Conservation (phyloP, 129 eudicot species). For the Ambrosia trifida region DNA sequence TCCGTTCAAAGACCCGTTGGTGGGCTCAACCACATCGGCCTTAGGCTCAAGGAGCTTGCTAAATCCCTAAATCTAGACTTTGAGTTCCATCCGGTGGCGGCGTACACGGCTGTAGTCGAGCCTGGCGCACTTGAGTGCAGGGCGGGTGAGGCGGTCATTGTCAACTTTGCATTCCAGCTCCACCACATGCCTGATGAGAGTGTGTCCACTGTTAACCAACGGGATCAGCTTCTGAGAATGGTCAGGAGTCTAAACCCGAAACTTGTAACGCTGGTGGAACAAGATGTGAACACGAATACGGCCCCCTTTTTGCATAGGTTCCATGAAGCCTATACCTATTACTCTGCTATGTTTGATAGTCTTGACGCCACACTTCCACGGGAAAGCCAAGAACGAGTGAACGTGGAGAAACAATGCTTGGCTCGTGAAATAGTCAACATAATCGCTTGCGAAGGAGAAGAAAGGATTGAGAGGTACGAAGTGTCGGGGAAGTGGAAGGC, state of each 20-base stretch:
- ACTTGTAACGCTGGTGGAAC: slow-evolving; percentile 86
- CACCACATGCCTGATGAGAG: slow-evolving; percentile 99
- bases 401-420: slow-evolving; percentile 89
- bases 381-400: slow-evolving; percentile 79
- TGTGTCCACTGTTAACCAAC: slow-evolving; percentile 69
- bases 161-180: slow-evolving; percentile 94
- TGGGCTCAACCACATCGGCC: slow-evolving; percentile 68
- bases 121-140: slow-evolving; percentile 53
- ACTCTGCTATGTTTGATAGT: slow-evolving; percentile 79
- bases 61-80: slow-evolving; percentile 52
- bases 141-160: slow-evolving; percentile 70
- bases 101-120: slow-evolving; percentile 53
- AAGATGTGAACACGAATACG: slow-evolving; percentile 91
- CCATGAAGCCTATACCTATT: slow-evolving; percentile 76
- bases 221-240: slow-evolving; percentile 92
- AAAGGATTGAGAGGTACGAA: slow-evolving; percentile 88
- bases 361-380: slow-evolving; percentile 82
- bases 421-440: slow-evolving; percentile 92
- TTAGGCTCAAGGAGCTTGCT: slow-evolving; percentile 64
- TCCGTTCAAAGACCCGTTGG: slow-evolving; percentile 83
- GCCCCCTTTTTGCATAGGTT: slow-evolving; percentile 82
- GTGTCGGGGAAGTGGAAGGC: slow-evolving; percentile 97
- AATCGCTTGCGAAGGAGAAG: slow-evolving; percentile 95
- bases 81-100: slow-evolving; percentile 63
- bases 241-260: slow-evolving; percentile 79